A percentile compares a stretch with the other conserved stretches of the same genome.
phyloP scores from a whole-genome alignment of 768 basidiomycete species.

The Termitomyces sp. region DNA sequence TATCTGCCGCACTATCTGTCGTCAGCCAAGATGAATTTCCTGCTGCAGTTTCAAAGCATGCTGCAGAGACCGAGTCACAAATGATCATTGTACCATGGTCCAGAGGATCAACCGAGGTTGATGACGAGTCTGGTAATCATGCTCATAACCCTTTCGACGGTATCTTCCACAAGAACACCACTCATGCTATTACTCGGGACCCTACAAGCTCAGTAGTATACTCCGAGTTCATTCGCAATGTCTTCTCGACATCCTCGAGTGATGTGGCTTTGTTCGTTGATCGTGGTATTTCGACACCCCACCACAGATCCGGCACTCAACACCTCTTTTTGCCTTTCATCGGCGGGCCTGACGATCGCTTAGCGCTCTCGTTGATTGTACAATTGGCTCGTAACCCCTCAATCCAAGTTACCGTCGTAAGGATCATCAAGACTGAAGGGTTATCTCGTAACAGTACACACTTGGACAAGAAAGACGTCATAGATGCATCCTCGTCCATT shows the following conservation, averaged over 20 bases:
- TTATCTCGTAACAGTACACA: constrained; percentile 24
- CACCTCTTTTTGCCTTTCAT: constrained; percentile 88
- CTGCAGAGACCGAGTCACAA: constrained; percentile 49
- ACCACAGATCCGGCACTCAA: constrained; percentile 25
- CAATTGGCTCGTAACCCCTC: constrained; percentile 63
- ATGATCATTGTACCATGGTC: constrained; percentile 87
- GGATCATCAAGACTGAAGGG: constrained; percentile 44
- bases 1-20: constrained; percentile 71
- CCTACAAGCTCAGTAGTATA: constrained; percentile 53
- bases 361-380: constrained; percentile 74
- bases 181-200: constrained; percentile 31
- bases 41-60: constrained; percentile 56
- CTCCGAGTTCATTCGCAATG: constrained; percentile 79
- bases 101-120: constrained; percentile 27
- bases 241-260: constrained; percentile 64
- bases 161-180: constrained; percentile 50
- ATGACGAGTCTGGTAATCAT: constrained; percentile 33
- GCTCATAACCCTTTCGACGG: constrained; percentile 69
- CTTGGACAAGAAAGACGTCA: constrained; percentile 17
- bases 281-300: constrained; percentile 39
- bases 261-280: constrained; percentile 90
- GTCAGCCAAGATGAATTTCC: constrained; percentile 72
- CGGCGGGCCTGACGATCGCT: constrained; percentile 90
- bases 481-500: not conserved
- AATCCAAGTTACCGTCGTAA: constrained; percentile 69